Evolutionary conservation across 2,329 filamentous ascomycete genomes (phyloP), one percentile per base, ranked within the genome.

Genomic region (Claviceps africana): DNA sequence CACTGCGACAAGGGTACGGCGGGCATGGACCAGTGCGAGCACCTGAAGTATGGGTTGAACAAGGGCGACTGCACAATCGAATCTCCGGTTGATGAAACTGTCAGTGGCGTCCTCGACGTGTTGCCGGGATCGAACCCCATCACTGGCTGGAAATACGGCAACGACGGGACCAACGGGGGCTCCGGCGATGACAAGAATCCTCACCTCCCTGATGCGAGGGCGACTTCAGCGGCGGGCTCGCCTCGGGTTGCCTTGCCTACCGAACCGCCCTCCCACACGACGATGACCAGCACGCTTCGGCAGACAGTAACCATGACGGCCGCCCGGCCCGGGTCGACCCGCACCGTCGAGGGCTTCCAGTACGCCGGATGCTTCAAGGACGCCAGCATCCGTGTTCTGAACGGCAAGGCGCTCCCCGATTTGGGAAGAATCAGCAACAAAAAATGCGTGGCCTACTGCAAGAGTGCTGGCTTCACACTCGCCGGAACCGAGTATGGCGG

Each of bases 11-110:
- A 76, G 46, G 76, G 79, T 48, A 75, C 75, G 53, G 57, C 62
- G 7, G 79, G 78, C 48, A 81, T 87, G 70, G 76, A 83, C 56
- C 71, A 75, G 56, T 88, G 83, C 69, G 72, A 74, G 71, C 52
- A 43, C 4, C 22, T 51, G 17, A 51, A 51, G 43, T 71, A 73
- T 51, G 76, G 76, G 43, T 58, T 77, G 46, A 81, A 78, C 65
- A 65, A 70, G 45, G 67, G 64, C 28, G 65, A 71, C 53, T 83
- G 80, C 71, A 73, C 69, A 54, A 76, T 79, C 48, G 52, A 62
- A 35, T 71, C 73, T 30, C 69, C 70, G 2, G 60, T 77, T 35
- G 61, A 75, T 30, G 76, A 78, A 59, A 57, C 67, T 30, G 64
- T 76, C 37, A 62, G 61, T 13, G 72, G 73, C 19, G 63, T 65